These are phyloP conservation scores for Hypericum androsaemum DNA, from an alignment of 345 rosid genomes.

Conservation along the genomic window DNA sequence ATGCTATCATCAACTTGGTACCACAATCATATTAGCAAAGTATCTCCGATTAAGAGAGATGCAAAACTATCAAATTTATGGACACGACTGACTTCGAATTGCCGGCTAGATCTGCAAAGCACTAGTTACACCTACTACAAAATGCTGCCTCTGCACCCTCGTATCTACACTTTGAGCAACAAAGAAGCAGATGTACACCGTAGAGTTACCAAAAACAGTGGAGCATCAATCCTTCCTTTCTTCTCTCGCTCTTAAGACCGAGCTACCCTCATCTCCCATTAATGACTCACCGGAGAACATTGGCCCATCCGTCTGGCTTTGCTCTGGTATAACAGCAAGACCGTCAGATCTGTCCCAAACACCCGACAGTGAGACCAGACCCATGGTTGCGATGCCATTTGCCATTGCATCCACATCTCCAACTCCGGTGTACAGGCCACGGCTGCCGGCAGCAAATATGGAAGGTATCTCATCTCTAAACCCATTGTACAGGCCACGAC, in stretches of 20 bases:
- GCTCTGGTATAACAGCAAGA: background rate
- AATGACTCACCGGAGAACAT: constrained; percentile 17
- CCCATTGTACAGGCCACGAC: too few relatives aligned
- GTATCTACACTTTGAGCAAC: constrained; percentile 17
- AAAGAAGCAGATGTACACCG: constrained; percentile 9
- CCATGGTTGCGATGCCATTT: constrained; percentile 28
- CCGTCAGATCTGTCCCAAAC: constrained; percentile 4
- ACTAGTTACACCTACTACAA: constrained; percentile 33
- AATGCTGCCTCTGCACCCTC: constrained; percentile 18
- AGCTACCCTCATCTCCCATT: constrained; percentile 5
- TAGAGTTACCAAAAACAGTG: background rate
- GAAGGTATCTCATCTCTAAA: constrained; percentile 27
- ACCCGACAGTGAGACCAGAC: constrained; percentile 35
- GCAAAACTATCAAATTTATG: too few relatives aligned
- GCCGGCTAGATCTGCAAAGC: constrained; percentile 1
- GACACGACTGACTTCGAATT: background rate
- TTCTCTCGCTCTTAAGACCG: constrained; percentile 9
- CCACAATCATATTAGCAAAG: too few relatives aligned
- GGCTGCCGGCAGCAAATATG: constrained; percentile 37
- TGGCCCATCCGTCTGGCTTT: constrained; percentile 8
- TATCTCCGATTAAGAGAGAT: too few relatives aligned
- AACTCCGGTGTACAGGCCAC: constrained; percentile 54
- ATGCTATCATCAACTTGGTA: too few relatives aligned
- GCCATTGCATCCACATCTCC: constrained; percentile 36
- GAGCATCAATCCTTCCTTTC: constrained; percentile 9